Conservation (phyloP, 2,329 filamentous ascomycete species). For the Trichoderma citrinoviride region DNA sequence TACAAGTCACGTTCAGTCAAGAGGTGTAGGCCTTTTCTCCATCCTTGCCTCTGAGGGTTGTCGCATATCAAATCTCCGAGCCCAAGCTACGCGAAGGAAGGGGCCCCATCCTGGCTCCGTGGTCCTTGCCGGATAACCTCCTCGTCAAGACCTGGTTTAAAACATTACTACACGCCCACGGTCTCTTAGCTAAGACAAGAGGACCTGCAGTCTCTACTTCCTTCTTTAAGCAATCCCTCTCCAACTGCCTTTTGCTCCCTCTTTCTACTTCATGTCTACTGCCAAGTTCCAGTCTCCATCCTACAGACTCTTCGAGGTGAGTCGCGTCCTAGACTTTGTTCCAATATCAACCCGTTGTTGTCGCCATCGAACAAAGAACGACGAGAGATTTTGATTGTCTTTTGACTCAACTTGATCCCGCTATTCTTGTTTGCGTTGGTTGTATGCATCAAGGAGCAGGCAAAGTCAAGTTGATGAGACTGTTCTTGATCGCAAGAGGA, state of each 20-base stretch:
- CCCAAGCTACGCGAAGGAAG: constrained; percentile 30
- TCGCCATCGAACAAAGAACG: not conserved
- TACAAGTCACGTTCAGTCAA: constrained; percentile 33
- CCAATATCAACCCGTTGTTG: constrained; percentile 24
- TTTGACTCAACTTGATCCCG: not conserved
- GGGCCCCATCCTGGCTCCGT: constrained; percentile 33
- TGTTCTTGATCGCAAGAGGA: constrained; percentile 25
- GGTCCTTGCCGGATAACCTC: constrained; percentile 35
- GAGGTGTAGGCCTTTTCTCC: constrained; percentile 30
- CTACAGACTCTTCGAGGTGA: constrained; percentile 60
- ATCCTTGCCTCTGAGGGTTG: constrained; percentile 32
- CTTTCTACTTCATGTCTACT: constrained; percentile 54
- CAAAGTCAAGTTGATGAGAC: not conserved
- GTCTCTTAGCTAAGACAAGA: constrained; percentile 39
- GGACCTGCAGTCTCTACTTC: constrained; percentile 36
- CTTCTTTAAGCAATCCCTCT: constrained; percentile 37
- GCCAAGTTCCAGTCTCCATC: constrained; percentile 54
- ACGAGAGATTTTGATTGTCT: not conserved
- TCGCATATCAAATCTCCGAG: constrained; percentile 42
- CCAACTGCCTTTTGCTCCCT: constrained; percentile 32
- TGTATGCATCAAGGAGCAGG: not conserved
- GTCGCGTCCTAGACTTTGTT: constrained; percentile 41
- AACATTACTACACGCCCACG: constrained; percentile 31
- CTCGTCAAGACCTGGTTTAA: constrained; percentile 40
- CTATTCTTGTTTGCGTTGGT: not conserved